These are phyloP conservation scores for Geotrichum candidum DNA, from an alignment of 1,139 yeast genomes.

Conservation along the genomic window DNA sequence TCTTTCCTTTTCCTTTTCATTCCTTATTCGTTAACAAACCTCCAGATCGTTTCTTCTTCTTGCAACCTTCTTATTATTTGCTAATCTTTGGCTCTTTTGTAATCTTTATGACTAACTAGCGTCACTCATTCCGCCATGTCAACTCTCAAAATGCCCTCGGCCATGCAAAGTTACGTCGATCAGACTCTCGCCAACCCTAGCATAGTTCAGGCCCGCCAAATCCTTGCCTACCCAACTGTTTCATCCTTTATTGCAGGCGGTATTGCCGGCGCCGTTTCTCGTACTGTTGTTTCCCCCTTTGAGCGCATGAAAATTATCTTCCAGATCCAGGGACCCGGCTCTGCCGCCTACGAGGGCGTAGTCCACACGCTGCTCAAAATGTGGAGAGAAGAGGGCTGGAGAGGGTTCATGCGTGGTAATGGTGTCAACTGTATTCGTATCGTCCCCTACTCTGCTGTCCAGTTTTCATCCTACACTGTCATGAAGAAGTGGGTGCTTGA, in stretches of 20 bases:
- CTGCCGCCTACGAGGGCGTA: conserved; percentile 57
- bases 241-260: conserved; percentile 71
- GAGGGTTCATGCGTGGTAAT: conserved; percentile 86
- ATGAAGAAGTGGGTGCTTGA: conserved; percentile 42
- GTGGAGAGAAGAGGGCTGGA: conserved; percentile 85
- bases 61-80: background rate
- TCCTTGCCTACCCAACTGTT: conserved; percentile 34
- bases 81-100: background rate
- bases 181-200: conserved; percentile 13
- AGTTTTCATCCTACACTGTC: conserved; percentile 77
- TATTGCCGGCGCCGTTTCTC: conserved; percentile 84
- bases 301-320: conserved; percentile 89
- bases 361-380: conserved; percentile 68
- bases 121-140: background rate
- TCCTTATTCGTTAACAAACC: background rate
- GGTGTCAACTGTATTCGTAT: conserved; percentile 83
- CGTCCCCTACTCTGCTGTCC: conserved; percentile 92
- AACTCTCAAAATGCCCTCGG: conserved; percentile 6
- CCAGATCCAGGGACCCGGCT: conserved; percentile 82
- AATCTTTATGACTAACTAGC: background rate
- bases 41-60: background rate
- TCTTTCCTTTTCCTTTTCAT: background rate
- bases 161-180: conserved; percentile 1
- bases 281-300: conserved; percentile 92
- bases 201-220: conserved; percentile 18